These are phyloP conservation scores for Stachybotrys echinatus DNA, from an alignment of 2,329 filamentous ascomycete genomes.

Conservation along the genomic window DNA sequence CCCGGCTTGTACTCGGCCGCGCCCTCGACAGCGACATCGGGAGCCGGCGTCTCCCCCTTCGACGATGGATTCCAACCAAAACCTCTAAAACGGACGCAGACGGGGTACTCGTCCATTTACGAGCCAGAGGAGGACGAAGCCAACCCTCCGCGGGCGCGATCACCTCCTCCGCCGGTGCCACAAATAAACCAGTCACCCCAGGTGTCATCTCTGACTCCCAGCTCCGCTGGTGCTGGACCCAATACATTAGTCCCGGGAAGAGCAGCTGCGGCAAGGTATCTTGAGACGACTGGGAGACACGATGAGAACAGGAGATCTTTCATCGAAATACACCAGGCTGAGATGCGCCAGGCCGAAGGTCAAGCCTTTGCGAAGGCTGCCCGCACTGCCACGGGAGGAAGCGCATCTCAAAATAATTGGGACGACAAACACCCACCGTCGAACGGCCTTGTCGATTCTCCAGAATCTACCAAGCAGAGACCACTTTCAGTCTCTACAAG, in stretches of 20 bases:
- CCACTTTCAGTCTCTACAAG: constrained; percentile 20
- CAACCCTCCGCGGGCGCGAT: constrained; percentile 6
- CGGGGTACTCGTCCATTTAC: constrained; percentile 27
- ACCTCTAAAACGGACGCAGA: constrained; percentile 52
- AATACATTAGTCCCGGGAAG: constrained; percentile 25
- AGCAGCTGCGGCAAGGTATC: constrained; percentile 32
- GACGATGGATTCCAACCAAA: constrained; percentile 44
- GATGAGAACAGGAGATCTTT: constrained; percentile 53
- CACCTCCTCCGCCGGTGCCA: constrained; percentile 11
- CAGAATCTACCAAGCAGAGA: constrained; percentile 15
- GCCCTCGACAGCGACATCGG: constrained; percentile 5
- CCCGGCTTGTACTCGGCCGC: constrained; percentile 3
- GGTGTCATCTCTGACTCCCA: constrained; percentile 5
- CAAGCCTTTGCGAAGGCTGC: constrained; percentile 50
- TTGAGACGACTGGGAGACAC: constrained; percentile 33
- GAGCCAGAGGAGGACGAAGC: constrained; percentile 6
- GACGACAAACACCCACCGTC: constrained; percentile 14
- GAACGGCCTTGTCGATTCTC: constrained; percentile 15
- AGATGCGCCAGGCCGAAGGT: constrained; percentile 58
- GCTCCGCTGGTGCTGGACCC: neutral
- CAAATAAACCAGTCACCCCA: constrained; percentile 4
- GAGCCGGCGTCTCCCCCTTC: constrained; percentile 2
- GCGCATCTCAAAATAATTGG: constrained; percentile 25
- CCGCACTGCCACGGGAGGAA: constrained; percentile 25
- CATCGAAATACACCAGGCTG: constrained; percentile 52